Base-by-base conservation (phyloP, 345 rosid genomes). In the Punica granatum region DNA sequence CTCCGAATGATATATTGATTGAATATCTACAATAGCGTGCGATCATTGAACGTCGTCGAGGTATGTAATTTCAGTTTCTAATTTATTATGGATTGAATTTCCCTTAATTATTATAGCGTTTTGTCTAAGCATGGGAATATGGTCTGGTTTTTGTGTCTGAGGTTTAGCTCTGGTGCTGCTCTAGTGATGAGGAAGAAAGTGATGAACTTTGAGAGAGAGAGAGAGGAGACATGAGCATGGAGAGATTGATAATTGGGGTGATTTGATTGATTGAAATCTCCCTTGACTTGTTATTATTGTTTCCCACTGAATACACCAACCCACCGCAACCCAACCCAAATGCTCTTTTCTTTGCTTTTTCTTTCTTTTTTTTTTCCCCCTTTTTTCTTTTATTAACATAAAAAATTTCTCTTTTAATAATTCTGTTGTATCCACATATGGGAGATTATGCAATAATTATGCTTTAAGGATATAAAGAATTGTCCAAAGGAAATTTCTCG, bases 261-360 rank as follows among this genome's bases (percentile, higher is more conserved):
- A 34, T 19, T 34, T 61, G 65, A 61, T 61, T 61, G 65, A 61
- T 61, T 16, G 65, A 61, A 61, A 61, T 62, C 44, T 36, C 65
- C 65, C 66, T 63, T 63, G 66, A 63, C 66, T 63, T 35, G 15
- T 62, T 62, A 62, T 62, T 63, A 63, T 63, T 63, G 66, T 63
- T 42, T 39, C 30, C 66, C 66, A 63, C 49, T 37, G 28, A 63
- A 63, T 35, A 37, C 31, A 23, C 48, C 66, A 39, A 37, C 35
- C 48, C 66, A 37, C 31, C 9, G 31, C 66, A 39, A 37, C 35
- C 48, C 66, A 26, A 37, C 35, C 49, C 14, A 39, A 39, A 62
- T 31, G 65, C 28, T 21, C 41, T 35, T 61, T 32, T 60, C 19
- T 28, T 6, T 58, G 7, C 2, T 10, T 2, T 0, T 18, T 9